Percentiles rank a stretch among this genome's conserved stretches.
Evolutionary conservation across 2,329 filamentous ascomycete species (phyloP).

Genomic region (Chaetoscypha palmicola): DNA sequence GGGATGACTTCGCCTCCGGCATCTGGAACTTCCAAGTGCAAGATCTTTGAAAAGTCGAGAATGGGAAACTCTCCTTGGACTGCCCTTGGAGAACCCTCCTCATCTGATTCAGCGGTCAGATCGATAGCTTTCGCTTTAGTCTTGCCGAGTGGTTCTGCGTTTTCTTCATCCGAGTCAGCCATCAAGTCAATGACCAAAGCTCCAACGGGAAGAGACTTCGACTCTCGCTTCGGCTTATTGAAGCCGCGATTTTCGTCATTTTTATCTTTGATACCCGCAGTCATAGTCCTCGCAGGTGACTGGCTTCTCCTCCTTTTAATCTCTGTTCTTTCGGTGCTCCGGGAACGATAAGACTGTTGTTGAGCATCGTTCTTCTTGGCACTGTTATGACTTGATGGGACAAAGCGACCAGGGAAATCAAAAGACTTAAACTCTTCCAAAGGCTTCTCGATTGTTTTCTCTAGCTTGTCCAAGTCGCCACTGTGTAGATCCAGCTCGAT

Average conservation of each 20-base stretch:
- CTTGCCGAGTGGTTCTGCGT: not conserved
- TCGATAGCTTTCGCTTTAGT: not conserved
- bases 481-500: constrained; percentile 1
- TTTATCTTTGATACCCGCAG: not conserved
- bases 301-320: not conserved
- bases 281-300: no score
- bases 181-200: not conserved
- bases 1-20: no score
- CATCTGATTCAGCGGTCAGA: no score
- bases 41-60: no score
- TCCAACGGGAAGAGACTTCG: not conserved
- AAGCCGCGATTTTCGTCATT: not conserved
- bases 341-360: not conserved
- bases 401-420: not conserved
- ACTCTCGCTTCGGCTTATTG: not conserved
- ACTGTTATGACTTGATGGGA: not conserved
- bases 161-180: not conserved
- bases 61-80: no score
- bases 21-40: no score
- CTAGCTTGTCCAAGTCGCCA: not conserved
- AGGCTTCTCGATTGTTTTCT: not conserved
- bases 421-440: not conserved
- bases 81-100: no score
- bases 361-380: not conserved
- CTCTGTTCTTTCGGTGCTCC: not conserved